phyloP scores from a whole-genome alignment of 2,329 filamentous ascomycete species.

The Nemania abortiva region DNA sequence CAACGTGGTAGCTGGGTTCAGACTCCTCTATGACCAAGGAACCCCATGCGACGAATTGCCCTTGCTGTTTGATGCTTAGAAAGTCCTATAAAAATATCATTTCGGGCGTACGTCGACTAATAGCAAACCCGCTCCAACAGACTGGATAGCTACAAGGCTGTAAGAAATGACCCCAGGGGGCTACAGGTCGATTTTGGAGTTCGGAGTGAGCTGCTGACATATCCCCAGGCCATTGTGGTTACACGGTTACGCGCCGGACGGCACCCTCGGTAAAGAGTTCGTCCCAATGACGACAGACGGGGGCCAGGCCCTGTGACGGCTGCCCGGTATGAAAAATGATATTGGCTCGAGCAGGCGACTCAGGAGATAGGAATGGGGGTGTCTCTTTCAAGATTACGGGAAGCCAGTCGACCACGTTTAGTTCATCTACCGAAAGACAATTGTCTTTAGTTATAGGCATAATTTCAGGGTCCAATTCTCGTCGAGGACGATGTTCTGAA shows the following conservation, averaged over 20 bases:
- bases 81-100: constrained; percentile 26
- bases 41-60: constrained; percentile 13
- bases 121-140: constrained; percentile 26
- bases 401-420: constrained; percentile 32
- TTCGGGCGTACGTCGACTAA: constrained; percentile 3
- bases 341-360: constrained; percentile 28
- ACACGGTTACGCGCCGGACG: not conserved
- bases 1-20: constrained; percentile 34
- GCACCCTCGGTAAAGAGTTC: not conserved
- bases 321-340: constrained; percentile 12
- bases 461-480: not conserved
- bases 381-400: constrained; percentile 32
- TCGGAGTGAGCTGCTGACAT: constrained; percentile 12
- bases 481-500: constrained; percentile 17
- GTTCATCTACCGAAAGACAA: constrained; percentile 25
- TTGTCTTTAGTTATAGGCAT: constrained; percentile 22
- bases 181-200: not conserved
- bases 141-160: constrained; percentile 1
- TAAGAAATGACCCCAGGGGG: not conserved
- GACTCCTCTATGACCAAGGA: constrained; percentile 16
- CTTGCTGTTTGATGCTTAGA: constrained; percentile 8
- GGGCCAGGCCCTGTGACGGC: not conserved
- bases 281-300: not conserved
- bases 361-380: constrained; percentile 29
- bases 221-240: constrained; percentile 23